Evolutionary conservation across 352 stramenopile genomes (phyloP), one percentile per base, ranked within the genome.

Genomic region (Phytophthora multivora): DNA sequence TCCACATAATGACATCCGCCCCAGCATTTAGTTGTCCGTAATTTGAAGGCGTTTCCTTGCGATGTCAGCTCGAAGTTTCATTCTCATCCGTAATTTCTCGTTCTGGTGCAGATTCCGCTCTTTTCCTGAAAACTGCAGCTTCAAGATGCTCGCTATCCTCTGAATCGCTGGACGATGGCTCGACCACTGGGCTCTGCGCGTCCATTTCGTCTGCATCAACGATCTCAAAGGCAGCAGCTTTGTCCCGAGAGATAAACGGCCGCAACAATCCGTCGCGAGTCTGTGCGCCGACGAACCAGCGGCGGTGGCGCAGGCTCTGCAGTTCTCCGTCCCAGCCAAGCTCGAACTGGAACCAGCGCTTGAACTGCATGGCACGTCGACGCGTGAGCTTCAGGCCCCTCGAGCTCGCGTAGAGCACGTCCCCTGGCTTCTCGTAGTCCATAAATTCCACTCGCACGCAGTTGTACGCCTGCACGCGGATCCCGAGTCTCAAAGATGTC

Each of bases 271-370:
- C 83, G 54, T 92, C 77, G 2, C 79, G 81, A 26, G 72, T 89
- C 63, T 88, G 80, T 4, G 76, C 79, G 38, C 83, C 83, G 23
- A 92, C 59, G 51, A 88, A 89, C 83, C 83, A 92, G 6, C 81
- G 75, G 5, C 80, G 77, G 38, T 88, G 69, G 12, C 83, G 75
- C 0, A 83, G 69, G 50, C 80, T 90, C 60, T 89, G 80, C n/a
- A 91, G 62, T 70, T 90, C 80, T 45, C 80, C 79, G 30, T 84
- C 71, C 77, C 77, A 90, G n/a, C 69, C 66, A 18, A 79, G 70
- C 48, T 91, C 80, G 39, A 91, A 91, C 42, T 80, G 73, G 56
- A 91, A 91, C 48, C 72, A 66, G 41, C 72, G 75, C 55, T 86
- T 83, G 18, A 82, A 78, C 47, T 89, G 83, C 71, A 80, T 81